Conservation (phyloP, 2,329 filamentous ascomycete species). For the Raffaelea ambrosiae region DNA sequence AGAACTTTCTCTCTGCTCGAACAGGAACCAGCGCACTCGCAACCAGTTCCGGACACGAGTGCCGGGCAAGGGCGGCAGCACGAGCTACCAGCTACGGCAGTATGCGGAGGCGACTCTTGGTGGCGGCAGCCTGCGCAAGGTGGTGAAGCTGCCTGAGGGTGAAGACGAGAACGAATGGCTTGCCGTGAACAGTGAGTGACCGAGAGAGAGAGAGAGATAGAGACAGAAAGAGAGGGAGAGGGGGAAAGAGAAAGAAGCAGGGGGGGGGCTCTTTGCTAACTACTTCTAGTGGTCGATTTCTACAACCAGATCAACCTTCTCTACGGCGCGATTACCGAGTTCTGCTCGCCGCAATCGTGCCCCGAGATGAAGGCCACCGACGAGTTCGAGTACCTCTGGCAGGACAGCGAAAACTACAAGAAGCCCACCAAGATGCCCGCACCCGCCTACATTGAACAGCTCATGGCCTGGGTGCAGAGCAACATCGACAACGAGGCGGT, state of each 20-base stretch:
- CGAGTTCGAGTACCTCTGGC: slow-evolving; percentile 99
- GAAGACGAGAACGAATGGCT: slow-evolving; percentile 98
- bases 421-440: slow-evolving; percentile 97
- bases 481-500: slow-evolving; percentile 94
- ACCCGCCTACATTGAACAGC: slow-evolving; percentile 92
- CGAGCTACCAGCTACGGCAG: slow-evolving; percentile 83
- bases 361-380: slow-evolving; percentile 99
- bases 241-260: neutral
- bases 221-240: too few relatives aligned
- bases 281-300: slow-evolving; percentile 83
- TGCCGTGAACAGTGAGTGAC: slow-evolving; percentile 77
- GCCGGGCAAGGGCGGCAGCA: slow-evolving; percentile 75
- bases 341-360: slow-evolving; percentile 94
- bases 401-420: slow-evolving; percentile 89
- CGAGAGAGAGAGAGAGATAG: too few relatives aligned
- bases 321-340: slow-evolving; percentile 97
- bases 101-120: slow-evolving; percentile 97
- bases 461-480: slow-evolving; percentile 94
- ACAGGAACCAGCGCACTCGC: slow-evolving; percentile 76
- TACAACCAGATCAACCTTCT: slow-evolving; percentile 99
- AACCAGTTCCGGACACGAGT: slow-evolving; percentile 75
- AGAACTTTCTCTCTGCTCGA: too few relatives aligned
- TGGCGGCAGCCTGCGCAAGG: slow-evolving; percentile 88
- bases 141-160: slow-evolving; percentile 92
- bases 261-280: slow-evolving; percentile 16